Base-by-base conservation (phyloP, 495 filamentous ascomycete species). In the Sphaerosporella brunnea region DNA sequence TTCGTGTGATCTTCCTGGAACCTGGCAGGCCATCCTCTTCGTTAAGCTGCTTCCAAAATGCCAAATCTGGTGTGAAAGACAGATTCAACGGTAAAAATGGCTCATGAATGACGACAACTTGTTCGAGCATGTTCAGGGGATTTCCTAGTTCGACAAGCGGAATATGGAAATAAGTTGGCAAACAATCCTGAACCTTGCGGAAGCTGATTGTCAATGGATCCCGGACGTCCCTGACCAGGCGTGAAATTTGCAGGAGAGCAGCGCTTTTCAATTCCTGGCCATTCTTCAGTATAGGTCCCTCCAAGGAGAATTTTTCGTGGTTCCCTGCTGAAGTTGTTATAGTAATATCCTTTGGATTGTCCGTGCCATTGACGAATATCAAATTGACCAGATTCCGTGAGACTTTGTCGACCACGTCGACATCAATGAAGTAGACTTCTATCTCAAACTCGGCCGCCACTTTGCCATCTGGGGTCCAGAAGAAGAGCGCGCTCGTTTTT, bases 161-260 rank as follows among this genome's bases (percentile, higher is more conserved):
- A 46, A 46, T 34, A 19, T 46, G 28, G 35, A 46, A 46, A 19
- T 35, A 35, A 28, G 11, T 8, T 5, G 24, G 28, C 3, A 19
- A 8, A 20, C 8, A 21, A 23, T 55, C 13, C 42, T 23, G 23
- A 40, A 25, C 36, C 23, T 37, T 44, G 23, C 30, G 19, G 21
- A 41, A 38, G 30, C 25, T 64, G 26, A 64, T 51, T 15, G 10
- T 49, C 8, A 18, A 16, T 35, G 23, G 13, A 44, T 38, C 30
- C 8, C 19, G 34, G 44, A 74, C 70, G 62, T 67, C 23, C 63
- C 23, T n/a, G 15, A 25, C 11, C 8, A 32, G 25, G 15, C 43
- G 9, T 10, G 43, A 35, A 21, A 46, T 20, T 13, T 46, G 43
- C n/a, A 46, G 24, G 2, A 46, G 30, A 9, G 8, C 7, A 5